A percentile compares a stretch with the other conserved stretches of the same genome.
Conservation (phyloP, 345 rosid species). For the Citrus australasica region DNA sequence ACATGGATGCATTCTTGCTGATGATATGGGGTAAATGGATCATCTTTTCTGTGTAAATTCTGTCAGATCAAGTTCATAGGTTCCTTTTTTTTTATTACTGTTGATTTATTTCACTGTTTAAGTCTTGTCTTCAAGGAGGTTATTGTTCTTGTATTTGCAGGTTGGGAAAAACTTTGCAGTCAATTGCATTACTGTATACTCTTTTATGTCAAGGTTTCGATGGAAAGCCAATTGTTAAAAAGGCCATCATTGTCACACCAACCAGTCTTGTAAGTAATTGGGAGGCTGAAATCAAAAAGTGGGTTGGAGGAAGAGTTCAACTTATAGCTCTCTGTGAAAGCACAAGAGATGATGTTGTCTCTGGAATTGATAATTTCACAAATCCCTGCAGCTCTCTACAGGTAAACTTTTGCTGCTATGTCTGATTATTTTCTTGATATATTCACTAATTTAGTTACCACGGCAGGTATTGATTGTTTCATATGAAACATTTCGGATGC, state of each 20-base stretch:
- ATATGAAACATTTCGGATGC: conserved; percentile 97
- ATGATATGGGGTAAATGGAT: conserved; percentile 91
- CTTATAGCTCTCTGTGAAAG: conserved; percentile 96
- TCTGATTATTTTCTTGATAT: conserved; percentile 11
- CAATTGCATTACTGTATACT: conserved; percentile 83
- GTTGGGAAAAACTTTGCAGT: conserved; percentile 96
- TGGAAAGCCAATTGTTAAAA: conserved; percentile 89
- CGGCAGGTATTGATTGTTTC: conserved; percentile 85
- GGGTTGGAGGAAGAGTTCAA: conserved; percentile 90
- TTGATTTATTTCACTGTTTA: background rate
- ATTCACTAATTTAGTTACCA: conserved; percentile 22
- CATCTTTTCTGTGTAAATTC: conserved; percentile 12
- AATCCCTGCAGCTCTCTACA: conserved; percentile 60
- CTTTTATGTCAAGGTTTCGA: conserved; percentile 91
- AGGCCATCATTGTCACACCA: conserved; percentile 92
- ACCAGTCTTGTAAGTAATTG: conserved; percentile 99
- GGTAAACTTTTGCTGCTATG: conserved; percentile 41
- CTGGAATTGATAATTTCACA: conserved; percentile 81
- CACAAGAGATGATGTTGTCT: conserved; percentile 85
- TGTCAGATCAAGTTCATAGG: background rate
- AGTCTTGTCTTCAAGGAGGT: conserved; percentile 3
- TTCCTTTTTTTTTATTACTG: background rate
- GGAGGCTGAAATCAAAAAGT: conserved; percentile 95
- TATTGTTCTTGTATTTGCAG: conserved; percentile 45
- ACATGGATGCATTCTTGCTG: conserved; percentile 95